phyloP scores from a whole-genome alignment of 2,329 filamentous ascomycete genomes.

The Penicillium hordei region DNA sequence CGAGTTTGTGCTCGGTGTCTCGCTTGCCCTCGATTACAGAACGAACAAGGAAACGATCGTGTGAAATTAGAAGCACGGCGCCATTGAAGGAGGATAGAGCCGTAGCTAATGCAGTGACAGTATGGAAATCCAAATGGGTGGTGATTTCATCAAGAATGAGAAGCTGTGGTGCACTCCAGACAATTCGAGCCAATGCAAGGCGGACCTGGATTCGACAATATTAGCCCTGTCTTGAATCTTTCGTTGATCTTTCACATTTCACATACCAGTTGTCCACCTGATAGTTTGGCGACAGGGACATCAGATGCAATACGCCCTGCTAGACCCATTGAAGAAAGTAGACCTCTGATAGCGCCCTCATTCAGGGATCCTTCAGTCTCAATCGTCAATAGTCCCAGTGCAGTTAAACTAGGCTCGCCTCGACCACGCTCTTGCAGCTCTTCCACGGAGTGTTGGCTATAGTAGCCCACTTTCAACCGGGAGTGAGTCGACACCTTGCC shows the following conservation, averaged over 20 bases:
- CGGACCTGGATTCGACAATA: conserved; percentile 43
- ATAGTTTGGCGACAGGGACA: conserved; percentile 69
- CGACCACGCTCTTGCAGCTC: conserved; percentile 59
- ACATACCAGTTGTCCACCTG: conserved; percentile 73
- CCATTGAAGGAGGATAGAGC: conserved; percentile 69
- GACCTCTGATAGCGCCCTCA: conserved; percentile 66
- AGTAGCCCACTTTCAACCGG: conserved; percentile 69
- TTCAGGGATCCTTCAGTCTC: conserved; percentile 55
- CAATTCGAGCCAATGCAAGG: conserved; percentile 66
- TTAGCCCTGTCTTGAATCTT: neutral
- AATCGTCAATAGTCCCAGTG: conserved; percentile 61
- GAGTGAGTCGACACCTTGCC: conserved; percentile 67
- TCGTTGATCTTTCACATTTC: conserved; percentile 21
- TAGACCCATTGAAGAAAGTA: conserved; percentile 69
- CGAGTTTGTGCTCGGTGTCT: conserved; percentile 39
- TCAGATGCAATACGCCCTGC: conserved; percentile 70
- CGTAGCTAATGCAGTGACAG: conserved; percentile 67
- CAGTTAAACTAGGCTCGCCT: conserved; percentile 58
- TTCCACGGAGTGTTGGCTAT: conserved; percentile 77
- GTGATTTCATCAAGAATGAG: conserved; percentile 79
- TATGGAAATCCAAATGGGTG: conserved; percentile 82
- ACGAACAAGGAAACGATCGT: conserved; percentile 79
- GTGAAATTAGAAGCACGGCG: conserved; percentile 73
- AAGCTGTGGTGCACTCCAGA: conserved; percentile 68
- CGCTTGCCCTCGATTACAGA: conserved; percentile 66